Evolutionary conservation across 768 basidiomycete genomes (phyloP).

Genomic region (Dacryopinax spathularia): DNA sequence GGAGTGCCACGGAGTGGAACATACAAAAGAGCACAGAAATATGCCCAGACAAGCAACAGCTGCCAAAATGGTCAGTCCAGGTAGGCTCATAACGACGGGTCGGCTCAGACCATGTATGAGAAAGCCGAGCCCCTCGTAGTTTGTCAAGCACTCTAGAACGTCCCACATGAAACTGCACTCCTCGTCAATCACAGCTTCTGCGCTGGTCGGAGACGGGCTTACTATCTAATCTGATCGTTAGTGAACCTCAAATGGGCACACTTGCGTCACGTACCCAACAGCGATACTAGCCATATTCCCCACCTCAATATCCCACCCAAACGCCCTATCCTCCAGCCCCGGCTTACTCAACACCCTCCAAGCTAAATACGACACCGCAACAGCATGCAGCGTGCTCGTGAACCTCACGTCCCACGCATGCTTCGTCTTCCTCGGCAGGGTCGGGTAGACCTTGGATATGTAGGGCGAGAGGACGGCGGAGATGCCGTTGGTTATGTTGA

Average conservation of each 20-base stretch:
- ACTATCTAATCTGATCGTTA: constrained; percentile 5
- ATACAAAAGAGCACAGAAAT: constrained; percentile 56
- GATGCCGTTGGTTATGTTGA: constrained; percentile 43
- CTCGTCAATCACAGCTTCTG: background rate
- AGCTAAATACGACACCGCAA: background rate
- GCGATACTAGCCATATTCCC: constrained; percentile 54
- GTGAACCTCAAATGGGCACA: background rate
- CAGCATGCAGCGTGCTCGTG: background rate
- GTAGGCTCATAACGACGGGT: background rate
- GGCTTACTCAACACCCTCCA: constrained; percentile 26
- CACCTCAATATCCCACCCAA: constrained; percentile 52
- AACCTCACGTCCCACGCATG: constrained; percentile 8
- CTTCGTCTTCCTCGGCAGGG: constrained; percentile 6
- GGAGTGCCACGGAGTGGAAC: constrained; percentile 19
- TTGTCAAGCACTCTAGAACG: constrained; percentile 45
- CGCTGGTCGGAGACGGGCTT: background rate
- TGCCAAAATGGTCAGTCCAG: constrained; percentile 15
- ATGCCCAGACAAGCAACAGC: constrained; percentile 50
- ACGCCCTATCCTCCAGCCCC: constrained; percentile 49
- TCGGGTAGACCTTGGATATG: background rate
- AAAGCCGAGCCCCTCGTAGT: constrained; percentile 59
- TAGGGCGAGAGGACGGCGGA: constrained; percentile 38
- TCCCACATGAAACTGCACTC: constrained; percentile 69
- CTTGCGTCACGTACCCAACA: constrained; percentile 38
- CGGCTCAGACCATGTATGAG: constrained; percentile 49